Base-by-base conservation (phyloP, 192 early-diverging fungal genomes). In the Coemansia aciculifera region DNA sequence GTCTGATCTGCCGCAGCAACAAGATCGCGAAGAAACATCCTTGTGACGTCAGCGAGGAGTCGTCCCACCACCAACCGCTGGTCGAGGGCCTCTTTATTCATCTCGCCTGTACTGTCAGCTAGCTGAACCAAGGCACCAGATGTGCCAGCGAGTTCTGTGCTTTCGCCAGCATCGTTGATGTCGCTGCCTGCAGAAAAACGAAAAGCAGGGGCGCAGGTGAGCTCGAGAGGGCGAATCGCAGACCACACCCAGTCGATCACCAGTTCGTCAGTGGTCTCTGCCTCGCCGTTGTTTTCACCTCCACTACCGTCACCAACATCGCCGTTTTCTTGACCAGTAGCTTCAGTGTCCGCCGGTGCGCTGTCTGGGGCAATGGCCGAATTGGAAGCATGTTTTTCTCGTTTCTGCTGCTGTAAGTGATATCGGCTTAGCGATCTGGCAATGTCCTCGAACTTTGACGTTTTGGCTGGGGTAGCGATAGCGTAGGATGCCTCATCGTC, bases 181-280 rank as follows among this genome's bases (percentile, higher is more conserved):
- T 49, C 37, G 39, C 31, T 29, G 31, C 19, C 46, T 24, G 57
- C 59, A 17, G 71, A 64, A 64, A 82, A 69, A 5, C 79, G 71
- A 1, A 71, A 77, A 8, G 79, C 79, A 34, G 79, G 75, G 13
- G 74, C 74, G 36, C 74, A 74, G 17, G 62, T 51, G 42, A 82
- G 74, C 66, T 82, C 74, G 10, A 82, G 68, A 3, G 79, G 79
- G 3, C 71, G 74, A 37, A 82, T 64, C 12, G 57, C 27, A 34
- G 74, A 71, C 79, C 79, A 82, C 2, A 82, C 27, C 79, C 79
- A 82, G 48, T 82, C 79, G 32, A 82, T 71, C 9, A 36, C 64
- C 17, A 36, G 57, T 32, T 74, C 72, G 29, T 64, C 68, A 3
- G 52, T 54, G 23, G 23, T 56, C 1, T 62, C 37, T 29, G 8